Evolutionary conservation across 1,284 basidiomycete species (phyloP), one percentile per base, ranked within the genome.

Genomic region (Sanghuangporus sanghuang): DNA sequence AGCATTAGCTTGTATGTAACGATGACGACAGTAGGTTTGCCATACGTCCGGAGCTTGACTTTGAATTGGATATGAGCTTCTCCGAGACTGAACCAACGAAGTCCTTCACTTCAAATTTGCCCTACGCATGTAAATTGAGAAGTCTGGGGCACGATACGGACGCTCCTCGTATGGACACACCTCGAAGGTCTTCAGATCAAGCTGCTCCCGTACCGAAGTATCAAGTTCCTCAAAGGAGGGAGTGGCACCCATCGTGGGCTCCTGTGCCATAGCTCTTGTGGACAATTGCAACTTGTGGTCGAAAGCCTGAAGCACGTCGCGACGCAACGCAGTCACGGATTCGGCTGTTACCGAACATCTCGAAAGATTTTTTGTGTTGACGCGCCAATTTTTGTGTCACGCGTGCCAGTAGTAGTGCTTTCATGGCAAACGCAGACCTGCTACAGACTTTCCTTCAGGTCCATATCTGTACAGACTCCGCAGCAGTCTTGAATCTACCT

Each of bases 91-190:
- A 83, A 23, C 88, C 87, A 58, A 98, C 83, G 69, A 97, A 96
- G 67, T 96, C 94, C 68, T 93, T 92, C 59, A 93, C 88, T 72
- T 95, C 90, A 75, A 97, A 98, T 75, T 93, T 91, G 66, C 90
- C 90, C 91, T 95, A 69, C 48, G 68, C 36, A 46, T 38, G 35
- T 50, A 16, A 18, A 48, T 12, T 59, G 27, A 46, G 21, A 36
- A 40, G 39, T 3, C 27, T 32, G 27, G 49, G 21, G 16, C 16
- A 63, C 42, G 14, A 46, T 49, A 50, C 44, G 48, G 27, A 39
- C 16, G 18, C 44, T 52, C 6, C 48, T 36, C 36, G 23, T 57
- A 63, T 48, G 49, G 49, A 27, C 48, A 57, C 57, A 86, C 87
- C 79, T 88, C 86, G 72, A 93, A 93, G 1, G 84, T 82, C 18